Evolutionary conservation across 176 grass and related monocot genomes (phyloP).

Genomic region (Panicum miliaceum): DNA sequence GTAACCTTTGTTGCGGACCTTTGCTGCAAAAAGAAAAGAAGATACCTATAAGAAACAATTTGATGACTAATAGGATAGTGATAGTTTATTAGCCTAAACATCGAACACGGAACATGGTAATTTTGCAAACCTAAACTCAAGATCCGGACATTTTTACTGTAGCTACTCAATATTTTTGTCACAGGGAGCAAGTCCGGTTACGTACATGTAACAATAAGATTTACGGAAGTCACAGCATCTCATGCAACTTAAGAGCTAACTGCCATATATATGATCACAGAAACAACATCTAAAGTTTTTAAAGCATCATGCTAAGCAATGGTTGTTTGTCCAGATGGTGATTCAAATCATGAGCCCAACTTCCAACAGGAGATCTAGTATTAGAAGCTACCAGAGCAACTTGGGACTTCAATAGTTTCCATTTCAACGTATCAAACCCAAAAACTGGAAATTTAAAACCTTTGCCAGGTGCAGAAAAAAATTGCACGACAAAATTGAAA

Average conservation of each 20-base stretch:
- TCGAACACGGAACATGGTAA: not conserved
- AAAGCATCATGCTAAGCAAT: not conserved
- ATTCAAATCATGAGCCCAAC: conserved; percentile 23
- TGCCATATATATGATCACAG: not conserved
- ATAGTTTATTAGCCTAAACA: not conserved
- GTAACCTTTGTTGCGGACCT: conserved; percentile 91
- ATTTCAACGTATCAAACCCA: not conserved
- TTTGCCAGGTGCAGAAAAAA: not conserved
- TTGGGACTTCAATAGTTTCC: not conserved
- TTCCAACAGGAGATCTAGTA: conserved; percentile 12
- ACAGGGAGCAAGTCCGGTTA: not conserved
- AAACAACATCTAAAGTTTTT: not conserved
- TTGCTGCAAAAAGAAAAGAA: conserved; percentile 64
- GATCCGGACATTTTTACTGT: not conserved
- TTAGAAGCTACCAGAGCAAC: not conserved
- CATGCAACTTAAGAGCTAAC: conserved; percentile 27
- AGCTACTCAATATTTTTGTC: not conserved
- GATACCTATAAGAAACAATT: not conserved
- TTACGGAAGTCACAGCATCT: not conserved
- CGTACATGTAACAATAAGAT: not conserved
- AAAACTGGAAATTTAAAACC: conserved; percentile 15
- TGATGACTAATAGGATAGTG: not conserved
- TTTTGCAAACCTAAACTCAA: conserved; percentile 8
- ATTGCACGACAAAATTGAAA: not conserved
- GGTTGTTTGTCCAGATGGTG: not conserved